phyloP scores from a whole-genome alignment of 306 rosid species.

The Inga leiocalycina region DNA sequence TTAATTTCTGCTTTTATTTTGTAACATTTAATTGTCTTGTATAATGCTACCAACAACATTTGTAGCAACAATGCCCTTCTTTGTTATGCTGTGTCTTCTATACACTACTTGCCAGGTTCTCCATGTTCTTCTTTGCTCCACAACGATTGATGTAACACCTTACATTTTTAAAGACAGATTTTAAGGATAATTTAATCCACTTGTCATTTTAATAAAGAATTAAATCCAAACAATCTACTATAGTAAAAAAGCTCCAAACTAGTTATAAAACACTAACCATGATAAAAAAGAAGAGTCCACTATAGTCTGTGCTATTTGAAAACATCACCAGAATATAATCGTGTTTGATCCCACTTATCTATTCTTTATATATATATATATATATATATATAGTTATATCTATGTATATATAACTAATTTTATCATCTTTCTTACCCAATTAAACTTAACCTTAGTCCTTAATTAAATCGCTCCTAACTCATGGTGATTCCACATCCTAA shows the following conservation, averaged over 20 bases:
- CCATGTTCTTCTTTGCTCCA: background rate
- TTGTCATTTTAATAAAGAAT: background rate
- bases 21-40: constrained; percentile 14
- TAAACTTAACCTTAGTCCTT: background rate
- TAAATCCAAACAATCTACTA: background rate
- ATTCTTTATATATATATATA: no score
- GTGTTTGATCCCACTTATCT: background rate
- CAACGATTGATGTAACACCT: background rate
- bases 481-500: no score
- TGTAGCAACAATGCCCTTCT: constrained; percentile 9
- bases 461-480: background rate
- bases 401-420: no score
- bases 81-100: background rate
- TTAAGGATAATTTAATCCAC: background rate
- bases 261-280: background rate
- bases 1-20: background rate
- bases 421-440: background rate
- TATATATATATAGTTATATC: no score
- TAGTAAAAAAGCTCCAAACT: background rate
- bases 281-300: background rate
- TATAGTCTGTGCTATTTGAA: no score
- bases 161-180: background rate
- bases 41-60: background rate
- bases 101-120: background rate
- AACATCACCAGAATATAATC: no score